Conservation (phyloP, 345 rosid species). For the Kandelia obovata region DNA sequence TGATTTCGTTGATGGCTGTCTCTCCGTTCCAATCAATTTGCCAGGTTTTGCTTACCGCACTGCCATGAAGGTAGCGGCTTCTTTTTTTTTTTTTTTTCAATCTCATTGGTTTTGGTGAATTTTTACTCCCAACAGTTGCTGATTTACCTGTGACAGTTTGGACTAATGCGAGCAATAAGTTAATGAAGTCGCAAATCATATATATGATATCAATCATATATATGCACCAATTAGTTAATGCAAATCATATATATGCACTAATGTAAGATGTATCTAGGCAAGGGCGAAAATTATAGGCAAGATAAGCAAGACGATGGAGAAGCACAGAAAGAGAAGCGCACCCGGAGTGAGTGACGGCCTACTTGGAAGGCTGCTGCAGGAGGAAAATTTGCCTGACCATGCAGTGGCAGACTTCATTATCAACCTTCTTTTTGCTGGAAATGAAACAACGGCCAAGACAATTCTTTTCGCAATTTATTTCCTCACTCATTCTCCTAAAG, state of each 20-base stretch:
- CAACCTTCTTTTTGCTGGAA: conserved; percentile 85
- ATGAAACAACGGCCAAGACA: conserved; percentile 83
- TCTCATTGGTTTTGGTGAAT: not conserved
- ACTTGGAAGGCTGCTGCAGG: conserved; percentile 63
- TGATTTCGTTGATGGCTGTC: conserved; percentile 82
- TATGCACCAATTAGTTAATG: too few species aligned
- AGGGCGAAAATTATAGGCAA: conserved; percentile 60
- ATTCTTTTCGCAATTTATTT: conserved; percentile 79
- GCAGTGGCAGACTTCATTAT: conserved; percentile 72
- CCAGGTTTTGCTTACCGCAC: conserved; percentile 73
- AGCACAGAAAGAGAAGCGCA: conserved; percentile 25
- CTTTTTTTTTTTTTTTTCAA: not conserved
- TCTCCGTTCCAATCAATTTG: conserved; percentile 70
- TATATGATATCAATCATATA: too few species aligned
- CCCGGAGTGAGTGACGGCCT: conserved; percentile 41
- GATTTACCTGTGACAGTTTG: too few species aligned
- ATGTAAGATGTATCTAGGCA: conserved; percentile 31
- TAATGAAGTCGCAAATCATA: too few species aligned
- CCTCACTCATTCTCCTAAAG: conserved; percentile 62
- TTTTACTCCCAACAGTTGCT: too few species aligned
- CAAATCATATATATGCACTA: too few species aligned
- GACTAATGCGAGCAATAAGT: too few species aligned
- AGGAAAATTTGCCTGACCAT: conserved; percentile 64
- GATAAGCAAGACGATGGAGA: conserved; percentile 49
- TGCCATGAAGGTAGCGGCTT: conserved; percentile 57